These are phyloP conservation scores for Aspergillus thermomutatus DNA, from an alignment of 2,329 filamentous ascomycete species.

Conservation along the genomic window DNA sequence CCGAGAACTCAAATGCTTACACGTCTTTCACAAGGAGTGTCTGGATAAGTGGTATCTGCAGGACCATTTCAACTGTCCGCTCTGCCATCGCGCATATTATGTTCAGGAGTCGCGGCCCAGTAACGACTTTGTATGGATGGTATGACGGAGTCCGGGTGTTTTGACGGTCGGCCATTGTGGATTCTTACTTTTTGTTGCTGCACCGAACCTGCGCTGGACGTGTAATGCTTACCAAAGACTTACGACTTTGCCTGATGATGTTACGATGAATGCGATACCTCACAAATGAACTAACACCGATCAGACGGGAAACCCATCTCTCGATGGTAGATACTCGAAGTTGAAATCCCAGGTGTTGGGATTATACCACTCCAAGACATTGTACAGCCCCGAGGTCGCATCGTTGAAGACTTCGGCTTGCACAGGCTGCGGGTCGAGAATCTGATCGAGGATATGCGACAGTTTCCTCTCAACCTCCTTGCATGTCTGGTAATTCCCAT, in stretches of 20 bases:
- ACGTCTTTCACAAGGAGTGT: slow-evolving; percentile 40
- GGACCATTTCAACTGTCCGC: slow-evolving; percentile 38
- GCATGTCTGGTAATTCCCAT: slow-evolving; percentile 35
- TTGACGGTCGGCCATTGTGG: not conserved
- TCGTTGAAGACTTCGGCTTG: slow-evolving; percentile 27
- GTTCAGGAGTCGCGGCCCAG: slow-evolving; percentile 25
- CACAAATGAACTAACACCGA: not conserved
- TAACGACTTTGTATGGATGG: slow-evolving; percentile 38
- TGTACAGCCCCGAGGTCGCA: slow-evolving; percentile 28
- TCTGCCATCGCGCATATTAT: slow-evolving; percentile 37
- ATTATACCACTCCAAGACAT: slow-evolving; percentile 33
- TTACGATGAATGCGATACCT: slow-evolving; percentile 8
- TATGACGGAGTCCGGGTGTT: slow-evolving; percentile 13
- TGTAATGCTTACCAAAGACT: not conserved
- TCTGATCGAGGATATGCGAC: slow-evolving; percentile 33
- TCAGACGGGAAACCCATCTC: slow-evolving; percentile 20
- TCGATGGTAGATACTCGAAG: slow-evolving; percentile 23
- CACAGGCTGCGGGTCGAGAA: slow-evolving; percentile 33
- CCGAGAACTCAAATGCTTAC: slow-evolving; percentile 36
- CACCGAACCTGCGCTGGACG: not conserved
- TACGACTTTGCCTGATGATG: slow-evolving; percentile 3
- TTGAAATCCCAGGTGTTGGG: slow-evolving; percentile 33
- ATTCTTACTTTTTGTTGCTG: not conserved
- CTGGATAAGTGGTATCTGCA: slow-evolving; percentile 40
- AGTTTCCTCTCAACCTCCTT: slow-evolving; percentile 35